Conservation (phyloP, 2,329 filamentous ascomycete species). For the Fusarium sp. region DNA sequence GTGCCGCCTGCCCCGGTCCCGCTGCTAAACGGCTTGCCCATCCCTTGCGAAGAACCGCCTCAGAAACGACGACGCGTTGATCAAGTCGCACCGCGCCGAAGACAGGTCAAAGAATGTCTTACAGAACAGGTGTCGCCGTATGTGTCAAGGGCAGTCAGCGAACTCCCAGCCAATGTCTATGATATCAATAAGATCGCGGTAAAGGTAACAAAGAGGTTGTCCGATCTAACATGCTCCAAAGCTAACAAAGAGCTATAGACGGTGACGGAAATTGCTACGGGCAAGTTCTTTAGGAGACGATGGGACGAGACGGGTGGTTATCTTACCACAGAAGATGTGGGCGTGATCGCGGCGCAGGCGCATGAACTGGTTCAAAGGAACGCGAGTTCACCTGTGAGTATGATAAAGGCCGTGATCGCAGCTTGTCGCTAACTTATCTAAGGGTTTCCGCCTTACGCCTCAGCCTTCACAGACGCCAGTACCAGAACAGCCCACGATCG, state of each 20-base stretch:
- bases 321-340: constrained; percentile 35
- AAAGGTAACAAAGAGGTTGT: constrained; percentile 45
- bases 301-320: constrained; percentile 44
- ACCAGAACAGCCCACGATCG: neutral
- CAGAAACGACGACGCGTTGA: constrained; percentile 53
- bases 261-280: constrained; percentile 45
- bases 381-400: constrained; percentile 41
- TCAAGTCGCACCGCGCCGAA: constrained; percentile 27
- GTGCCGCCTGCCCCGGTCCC: constrained; percentile 27
- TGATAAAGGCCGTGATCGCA: neutral
- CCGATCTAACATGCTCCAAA: neutral
- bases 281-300: constrained; percentile 43
- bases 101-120: constrained; percentile 48
- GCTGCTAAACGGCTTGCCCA: constrained; percentile 15
- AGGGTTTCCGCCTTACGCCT: constrained; percentile 21
- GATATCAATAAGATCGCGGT: constrained; percentile 50
- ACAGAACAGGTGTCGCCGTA: constrained; percentile 53
- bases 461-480: neutral
- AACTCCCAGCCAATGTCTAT: constrained; percentile 46
- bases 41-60: constrained; percentile 47
- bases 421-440: constrained; percentile 14
- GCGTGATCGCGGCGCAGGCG: constrained; percentile 34
- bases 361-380: constrained; percentile 43
- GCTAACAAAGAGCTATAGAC: constrained; percentile 38
- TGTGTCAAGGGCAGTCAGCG: constrained; percentile 46